phyloP scores from a whole-genome alignment of 208 protist genomes.

The Sergeia podlipaevii region DNA sequence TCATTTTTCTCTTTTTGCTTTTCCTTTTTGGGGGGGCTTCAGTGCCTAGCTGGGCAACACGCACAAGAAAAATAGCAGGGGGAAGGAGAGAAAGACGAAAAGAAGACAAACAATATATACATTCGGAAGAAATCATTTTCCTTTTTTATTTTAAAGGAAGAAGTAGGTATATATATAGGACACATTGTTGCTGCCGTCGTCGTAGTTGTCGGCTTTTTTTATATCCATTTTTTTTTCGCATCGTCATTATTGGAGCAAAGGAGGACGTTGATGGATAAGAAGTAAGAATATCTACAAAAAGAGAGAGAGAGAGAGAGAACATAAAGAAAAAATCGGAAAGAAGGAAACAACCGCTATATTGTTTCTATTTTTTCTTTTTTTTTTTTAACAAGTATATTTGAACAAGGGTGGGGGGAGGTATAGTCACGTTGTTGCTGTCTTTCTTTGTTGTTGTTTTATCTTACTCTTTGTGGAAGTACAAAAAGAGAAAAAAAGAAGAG shows the following conservation, averaged over 20 bases:
- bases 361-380: conserved; percentile 8
- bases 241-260: background rate
- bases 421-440: conserved; percentile 13
- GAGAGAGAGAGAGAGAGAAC: background rate
- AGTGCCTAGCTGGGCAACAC: background rate
- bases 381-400: conserved; percentile 11
- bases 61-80: background rate
- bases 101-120: background rate
- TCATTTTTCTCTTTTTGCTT: too few relatives aligned
- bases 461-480: too few relatives aligned
- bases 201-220: background rate
- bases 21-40: too few relatives aligned
- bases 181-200: conserved; percentile 14
- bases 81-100: background rate
- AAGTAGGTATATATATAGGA: conserved; percentile 19
- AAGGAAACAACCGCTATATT: conserved; percentile 6
- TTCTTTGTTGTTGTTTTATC: conserved; percentile 6
- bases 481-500: too few relatives aligned
- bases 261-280: background rate
- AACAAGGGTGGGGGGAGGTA: too few relatives aligned
- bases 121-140: background rate
- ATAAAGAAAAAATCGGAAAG: background rate
- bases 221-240: background rate
- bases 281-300: background rate
- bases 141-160: conserved; percentile 9